Base-by-base conservation (phyloP, 768 basidiomycete genomes). In the Serendipita vermifera region DNA sequence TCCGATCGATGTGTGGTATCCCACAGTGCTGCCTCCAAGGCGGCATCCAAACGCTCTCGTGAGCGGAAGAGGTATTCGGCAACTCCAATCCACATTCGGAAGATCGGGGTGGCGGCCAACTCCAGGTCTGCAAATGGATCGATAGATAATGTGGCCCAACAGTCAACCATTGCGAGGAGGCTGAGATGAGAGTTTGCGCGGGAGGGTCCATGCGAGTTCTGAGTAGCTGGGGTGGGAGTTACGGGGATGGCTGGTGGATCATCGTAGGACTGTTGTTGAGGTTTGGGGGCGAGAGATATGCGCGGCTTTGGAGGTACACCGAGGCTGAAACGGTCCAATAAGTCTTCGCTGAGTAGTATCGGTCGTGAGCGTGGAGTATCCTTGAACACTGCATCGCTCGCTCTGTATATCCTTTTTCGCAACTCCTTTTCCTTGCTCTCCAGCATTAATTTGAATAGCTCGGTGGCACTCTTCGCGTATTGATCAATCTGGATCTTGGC, bases 151-250 rank as follows among this genome's bases (percentile, higher is more conserved):
- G 79, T 77, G 5, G 88, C 85, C 96, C 96, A 99, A 63, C 88
- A 93, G 69, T 99, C 96, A 17, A 97, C 96, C 92, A 99, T 98
- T 14, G 93, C 92, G 46, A 98, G 79, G 5, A 99, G 76, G 6
- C 89, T 83, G 56, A 98, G 80, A 67, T 99, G 94, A 1, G 90
- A 93, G 66, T 98, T 97, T 5, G 79, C 78, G 5, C 75, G 71
- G 58, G 76, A 56, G 2, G 60, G 26, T 1, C 53, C 29, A 9
- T 54, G 7, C 5, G 38, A 22, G 26, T 74, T 56, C 40, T 61
- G 61, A 63, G 60, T 3, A 60, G 68, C 56, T 61, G 67, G 2
- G 62, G 57, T 55, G 17, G 57, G 33, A 27, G 32, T 22, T 20
- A 41, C 35, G 53, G 58, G 59, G 26, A 13, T 38, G 29, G 29